These are phyloP conservation scores for Phytophthora cactorum DNA, from an alignment of 352 stramenopile species.

Conservation along the genomic window DNA sequence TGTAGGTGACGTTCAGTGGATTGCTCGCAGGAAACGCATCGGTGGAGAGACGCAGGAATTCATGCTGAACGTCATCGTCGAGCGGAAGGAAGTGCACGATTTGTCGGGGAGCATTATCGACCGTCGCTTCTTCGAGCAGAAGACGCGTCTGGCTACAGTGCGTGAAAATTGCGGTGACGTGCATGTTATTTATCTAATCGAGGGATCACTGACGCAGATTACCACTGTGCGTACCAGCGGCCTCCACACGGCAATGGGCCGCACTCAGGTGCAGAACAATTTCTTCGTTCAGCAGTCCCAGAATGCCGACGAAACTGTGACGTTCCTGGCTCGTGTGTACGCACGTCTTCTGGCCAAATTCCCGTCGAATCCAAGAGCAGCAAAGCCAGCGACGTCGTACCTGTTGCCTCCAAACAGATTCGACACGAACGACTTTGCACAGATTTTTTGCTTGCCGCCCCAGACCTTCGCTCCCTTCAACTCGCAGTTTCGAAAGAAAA, in stretches of 20 bases:
- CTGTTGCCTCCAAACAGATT: slow-evolving; percentile 18
- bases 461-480: slow-evolving; percentile 73
- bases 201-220: slow-evolving; percentile 79
- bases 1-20: slow-evolving; percentile 84
- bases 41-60: slow-evolving; percentile 55
- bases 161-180: slow-evolving; percentile 62
- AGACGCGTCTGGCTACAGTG: slow-evolving; percentile 59
- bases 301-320: slow-evolving; percentile 79
- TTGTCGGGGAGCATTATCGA: slow-evolving; percentile 87
- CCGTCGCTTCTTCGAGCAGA: slow-evolving; percentile 82
- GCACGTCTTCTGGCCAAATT: slow-evolving; percentile 67
- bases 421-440: slow-evolving; percentile 24
- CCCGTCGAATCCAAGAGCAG: slow-evolving; percentile 20
- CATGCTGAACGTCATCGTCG: slow-evolving; percentile 84
- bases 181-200: slow-evolving; percentile 86
- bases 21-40: slow-evolving; percentile 59
- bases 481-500: slow-evolving; percentile 76
- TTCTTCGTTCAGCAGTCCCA: slow-evolving; percentile 85
- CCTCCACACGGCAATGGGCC: slow-evolving; percentile 76
- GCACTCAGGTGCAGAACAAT: slow-evolving; percentile 82
- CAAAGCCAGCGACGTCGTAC: slow-evolving; percentile 12
- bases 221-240: slow-evolving; percentile 66
- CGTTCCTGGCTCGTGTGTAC: slow-evolving; percentile 74
- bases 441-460: slow-evolving; percentile 54
- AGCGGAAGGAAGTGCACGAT: slow-evolving; percentile 84